Evolutionary conservation across 208 protist species (phyloP), one percentile per base, ranked within the genome.

Genomic region (Blechomonas ayalai): DNA sequence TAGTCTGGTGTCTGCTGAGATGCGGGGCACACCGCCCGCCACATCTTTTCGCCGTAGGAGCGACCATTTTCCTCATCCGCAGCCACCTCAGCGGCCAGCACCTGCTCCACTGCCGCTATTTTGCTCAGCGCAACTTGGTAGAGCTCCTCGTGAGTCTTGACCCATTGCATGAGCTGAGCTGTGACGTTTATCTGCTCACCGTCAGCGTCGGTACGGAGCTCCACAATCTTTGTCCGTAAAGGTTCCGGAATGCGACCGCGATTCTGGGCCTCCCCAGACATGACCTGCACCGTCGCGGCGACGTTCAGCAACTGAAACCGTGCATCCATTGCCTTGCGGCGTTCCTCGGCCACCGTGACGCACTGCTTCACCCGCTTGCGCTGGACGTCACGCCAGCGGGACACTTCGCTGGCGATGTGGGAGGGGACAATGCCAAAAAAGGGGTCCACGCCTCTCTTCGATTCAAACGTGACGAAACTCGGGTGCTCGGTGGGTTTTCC

Each of bases 351-450:
- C 6, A 59, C 46, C 23, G 54, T 62, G 38, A 45, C 66, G 47
- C 69, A 82, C 25, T 56, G 52, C 16, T 64, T 62, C 2, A 77
- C 71, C 19, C 62, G 49, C 26, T 71, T 62, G 39, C 73, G 64
- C 60, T 82, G 64, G 46, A 63, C 67, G 8, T 86, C 76, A 24
- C 77, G 73, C 79, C 78, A 90, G 19, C 46, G 36, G 5, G 48
- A 47, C 10, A 58, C 76, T 19, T 50, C 54, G 12, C 53, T 47
- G 10, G 75, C 78, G 52, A 88, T 80, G 58, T 93, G 77, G 3
- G 72, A 62, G 0, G 81, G 80, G 35, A 90, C 43, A 51, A 93
- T 90, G 36, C 85, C 85, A 49, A 93, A 90, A 43, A 93, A 93
- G 1, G 85, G 81, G 50, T 93, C 85, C 9, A 64, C 59, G 29